Evolutionary conservation across 163 green algal species (phyloP), one percentile per base, ranked within the genome.

Genomic region (Trebouxiophyceae sp.): DNA sequence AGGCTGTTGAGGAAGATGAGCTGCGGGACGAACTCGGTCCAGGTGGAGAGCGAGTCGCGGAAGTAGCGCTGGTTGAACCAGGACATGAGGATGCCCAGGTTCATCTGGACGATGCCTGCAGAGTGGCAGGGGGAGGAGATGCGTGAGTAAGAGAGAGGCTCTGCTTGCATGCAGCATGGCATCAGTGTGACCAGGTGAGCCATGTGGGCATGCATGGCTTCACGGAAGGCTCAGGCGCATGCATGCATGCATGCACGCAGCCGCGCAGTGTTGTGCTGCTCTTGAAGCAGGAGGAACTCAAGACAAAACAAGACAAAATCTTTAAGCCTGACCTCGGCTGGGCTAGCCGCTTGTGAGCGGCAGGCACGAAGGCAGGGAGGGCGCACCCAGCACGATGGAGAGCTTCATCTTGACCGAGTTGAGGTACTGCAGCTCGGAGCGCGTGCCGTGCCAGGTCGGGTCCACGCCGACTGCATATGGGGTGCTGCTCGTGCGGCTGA

Each of bases 331-430:
- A n/a, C n/a, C n/a, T n/a, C n/a, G n/a, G n/a, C n/a, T n/a, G n/a
- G n/a, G n/a, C n/a, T n/a, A n/a, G n/a, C n/a, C n/a, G n/a, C n/a
- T n/a, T n/a, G n/a, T n/a, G n/a, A n/a, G n/a, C n/a, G n/a, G n/a
- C n/a, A n/a, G n/a, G n/a, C n/a, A n/a, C n/a, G n/a, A 50, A 16
- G 16, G 12, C 39, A 50, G 39, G 39, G 16, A 50, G 23, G 47
- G 34, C 69, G 60, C 57, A 68, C 94, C 94, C 54, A 99, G 67
- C n/a, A 99, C 29, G 72, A 99, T 97, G 57, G 78, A 92, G 89
- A 98, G 95, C 85, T 99, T 99, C 94, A 99, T 99, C 81, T 99
- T 99, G 57, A 98, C 68, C 1, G 81, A 93, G 83, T 99, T 99
- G 27, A 95, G 76, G 77, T 91, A 99, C 2, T 84, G 83, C 68